Base-by-base conservation (phyloP, 129 eudicot species). In the Smallanthus sonchifolius region DNA sequence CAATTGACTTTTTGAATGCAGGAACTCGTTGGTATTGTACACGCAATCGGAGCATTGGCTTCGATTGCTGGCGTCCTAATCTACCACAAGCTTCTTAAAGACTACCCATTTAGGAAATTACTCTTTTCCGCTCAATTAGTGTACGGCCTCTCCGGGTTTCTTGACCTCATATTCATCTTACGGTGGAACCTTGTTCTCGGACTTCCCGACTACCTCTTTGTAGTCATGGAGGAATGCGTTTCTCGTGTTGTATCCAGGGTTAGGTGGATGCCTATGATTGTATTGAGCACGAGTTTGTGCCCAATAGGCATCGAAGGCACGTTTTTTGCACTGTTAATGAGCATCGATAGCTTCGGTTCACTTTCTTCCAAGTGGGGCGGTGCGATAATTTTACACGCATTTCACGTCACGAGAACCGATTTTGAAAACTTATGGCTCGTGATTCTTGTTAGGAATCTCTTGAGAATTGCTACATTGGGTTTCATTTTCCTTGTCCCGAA, bases 261-360 rank as follows among this genome's bases (percentile, higher is more conserved):
- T 37, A 55, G 88, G 36, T 88, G 90, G 90, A 88, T 88, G 86
- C 94, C 90, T 3, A 83, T 88, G 87, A 57, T 85, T 6, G 90
- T 88, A 2, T 42, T 83, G 44, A 88, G 86, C 83, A 80, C 88
- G 10, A 75, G 77, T 47, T 84, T 88, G 13, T 88, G 90, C 56
- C 90, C 90, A 15, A 15, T 77, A 16, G 94, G 90, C 4, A 85
- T 88, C 15, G 94, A 88, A 67, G 94, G 90, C 40, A 88, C 95
- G 0, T 88, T 88, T 48, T 88, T 88, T 13, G 95, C 95, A 11
- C 65, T 88, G 7, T 51, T 88, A 45, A 88, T 86, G 95, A 81
- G 88, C 80, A 88, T 88, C 2, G 91, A 85, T 63, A 73, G 85
- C 67, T 67, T 85, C 36, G 94, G 94, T 28, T 57, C 81, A 0